Evolutionary conservation across 768 basidiomycete species (phyloP).

Genomic region (Scleroderma citrinum): DNA sequence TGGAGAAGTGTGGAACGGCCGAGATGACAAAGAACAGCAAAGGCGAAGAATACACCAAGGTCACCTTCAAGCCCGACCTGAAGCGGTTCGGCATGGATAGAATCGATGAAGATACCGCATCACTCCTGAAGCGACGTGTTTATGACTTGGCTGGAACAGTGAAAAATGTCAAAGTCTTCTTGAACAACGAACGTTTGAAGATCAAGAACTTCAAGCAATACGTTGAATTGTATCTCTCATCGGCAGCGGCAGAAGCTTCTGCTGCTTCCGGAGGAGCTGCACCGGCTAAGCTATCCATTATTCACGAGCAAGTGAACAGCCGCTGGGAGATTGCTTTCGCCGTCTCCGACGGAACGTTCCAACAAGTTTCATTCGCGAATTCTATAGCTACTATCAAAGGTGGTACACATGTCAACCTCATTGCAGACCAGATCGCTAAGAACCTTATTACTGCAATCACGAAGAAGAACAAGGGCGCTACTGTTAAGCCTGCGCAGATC

Average conservation of each 20-base stretch:
- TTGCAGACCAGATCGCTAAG: slow-evolving; percentile 89
- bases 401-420: slow-evolving; percentile 82
- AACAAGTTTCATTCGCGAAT: slow-evolving; percentile 97
- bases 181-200: slow-evolving; percentile 89
- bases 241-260: slow-evolving; percentile 63
- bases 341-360: slow-evolving; percentile 86
- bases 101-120: slow-evolving; percentile 88
- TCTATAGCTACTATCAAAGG: slow-evolving; percentile 96
- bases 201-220: slow-evolving; percentile 97
- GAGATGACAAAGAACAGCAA: slow-evolving; percentile 91
- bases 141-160: slow-evolving; percentile 97
- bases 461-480: slow-evolving; percentile 98
- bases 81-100: slow-evolving; percentile 84
- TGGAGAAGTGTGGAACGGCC: slow-evolving; percentile 79
- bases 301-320: slow-evolving; percentile 72
- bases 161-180: slow-evolving; percentile 86
- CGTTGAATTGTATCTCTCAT: slow-evolving; percentile 86
- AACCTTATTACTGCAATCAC: slow-evolving; percentile 71
- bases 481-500: slow-evolving; percentile 88
- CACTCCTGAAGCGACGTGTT: slow-evolving; percentile 87
- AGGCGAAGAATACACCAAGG: slow-evolving; percentile 86
- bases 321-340: slow-evolving; percentile 97
- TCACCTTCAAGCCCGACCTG: slow-evolving; percentile 92
- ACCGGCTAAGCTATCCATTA: slow-evolving; percentile 64
- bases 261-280: slow-evolving; percentile 76